Evolutionary conservation across 306 rosid species (phyloP).

Genomic region (Phaseolus lunatus): DNA sequence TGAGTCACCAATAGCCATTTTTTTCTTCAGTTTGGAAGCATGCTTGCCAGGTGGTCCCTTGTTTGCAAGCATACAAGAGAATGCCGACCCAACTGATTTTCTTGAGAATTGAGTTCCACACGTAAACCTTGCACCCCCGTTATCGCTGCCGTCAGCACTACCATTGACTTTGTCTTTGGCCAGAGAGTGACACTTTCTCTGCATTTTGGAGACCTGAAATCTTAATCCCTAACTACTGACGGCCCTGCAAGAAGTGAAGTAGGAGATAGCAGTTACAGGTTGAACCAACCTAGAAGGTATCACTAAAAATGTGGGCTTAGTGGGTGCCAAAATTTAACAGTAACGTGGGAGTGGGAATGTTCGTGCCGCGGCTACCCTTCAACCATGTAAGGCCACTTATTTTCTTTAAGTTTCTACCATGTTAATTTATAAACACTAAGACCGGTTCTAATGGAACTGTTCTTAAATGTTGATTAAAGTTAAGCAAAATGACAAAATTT

Average conservation of each 20-base stretch:
- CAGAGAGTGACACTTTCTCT: constrained; percentile 33
- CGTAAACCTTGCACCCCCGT: constrained; percentile 19
- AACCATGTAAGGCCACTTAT: too few relatives aligned
- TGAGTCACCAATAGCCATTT: background rate
- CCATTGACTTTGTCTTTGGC: constrained; percentile 20
- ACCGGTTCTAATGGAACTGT: too few relatives aligned
- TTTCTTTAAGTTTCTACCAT: too few relatives aligned
- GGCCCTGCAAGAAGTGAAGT: constrained; percentile 8
- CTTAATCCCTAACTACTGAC: constrained; percentile 46
- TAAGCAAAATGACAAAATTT: too few relatives aligned
- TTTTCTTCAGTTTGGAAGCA: constrained; percentile 34
- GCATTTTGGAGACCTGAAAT: constrained; percentile 52
- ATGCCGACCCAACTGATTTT: constrained; percentile 29
- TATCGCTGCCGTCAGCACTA: background rate
- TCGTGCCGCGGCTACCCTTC: background rate
- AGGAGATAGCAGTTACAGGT: constrained; percentile 39
- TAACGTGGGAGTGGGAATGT: constrained; percentile 4
- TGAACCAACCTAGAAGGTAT: background rate
- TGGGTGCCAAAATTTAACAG: constrained; percentile 24
- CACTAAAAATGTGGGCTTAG: too few relatives aligned
- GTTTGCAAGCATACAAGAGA: constrained; percentile 34
- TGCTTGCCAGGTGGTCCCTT: constrained; percentile 25
- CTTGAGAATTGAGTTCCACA: constrained; percentile 9
- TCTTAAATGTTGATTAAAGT: too few relatives aligned
- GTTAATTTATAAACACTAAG: too few relatives aligned